A percentile compares a stretch with the other conserved stretches of the same genome.
Evolutionary conservation across 495 filamentous ascomycete genomes (phyloP).

Genomic region (Penicillium desertorum): DNA sequence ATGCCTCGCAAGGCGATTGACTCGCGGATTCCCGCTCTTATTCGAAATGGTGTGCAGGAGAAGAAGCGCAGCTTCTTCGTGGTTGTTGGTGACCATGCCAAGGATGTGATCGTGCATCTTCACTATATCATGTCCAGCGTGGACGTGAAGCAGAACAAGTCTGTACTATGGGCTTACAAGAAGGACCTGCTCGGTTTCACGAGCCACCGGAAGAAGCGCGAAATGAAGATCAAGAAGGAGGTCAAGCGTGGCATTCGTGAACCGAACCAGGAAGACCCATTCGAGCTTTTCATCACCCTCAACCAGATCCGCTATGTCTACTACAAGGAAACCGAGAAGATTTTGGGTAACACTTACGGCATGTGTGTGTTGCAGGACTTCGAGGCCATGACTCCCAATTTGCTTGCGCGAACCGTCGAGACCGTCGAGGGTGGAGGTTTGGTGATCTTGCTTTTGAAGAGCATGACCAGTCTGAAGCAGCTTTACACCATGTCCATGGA

Average conservation of each 20-base stretch:
- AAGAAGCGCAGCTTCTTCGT: constrained; percentile 98
- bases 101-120: constrained; percentile 95
- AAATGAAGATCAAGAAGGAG: constrained; percentile 96
- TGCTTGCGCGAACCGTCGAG: constrained; percentile 92
- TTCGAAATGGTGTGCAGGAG: constrained; percentile 93
- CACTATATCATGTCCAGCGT: constrained; percentile 90
- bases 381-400: constrained; percentile 94
- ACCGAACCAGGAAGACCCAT: constrained; percentile 92
- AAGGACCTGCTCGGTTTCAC: constrained; percentile 95
- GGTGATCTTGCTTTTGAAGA: constrained; percentile 86
- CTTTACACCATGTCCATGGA: constrained; percentile 98
- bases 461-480: constrained; percentile 96
- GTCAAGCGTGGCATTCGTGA: constrained; percentile 95
- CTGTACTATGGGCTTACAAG: constrained; percentile 99
- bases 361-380: constrained; percentile 99
- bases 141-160: constrained; percentile 94
- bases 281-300: constrained; percentile 95
- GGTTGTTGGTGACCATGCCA: constrained; percentile 90
- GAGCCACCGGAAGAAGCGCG: constrained; percentile 94
- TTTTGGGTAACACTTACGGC: constrained; percentile 96
- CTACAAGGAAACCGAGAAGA: constrained; percentile 99
- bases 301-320: constrained; percentile 98
- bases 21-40: constrained; percentile 91
- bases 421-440: constrained; percentile 96
- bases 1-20: constrained; percentile 68